Evolutionary conservation across 2,329 filamentous ascomycete genomes (phyloP).

Genomic region (Pleurostoma richardsiae): DNA sequence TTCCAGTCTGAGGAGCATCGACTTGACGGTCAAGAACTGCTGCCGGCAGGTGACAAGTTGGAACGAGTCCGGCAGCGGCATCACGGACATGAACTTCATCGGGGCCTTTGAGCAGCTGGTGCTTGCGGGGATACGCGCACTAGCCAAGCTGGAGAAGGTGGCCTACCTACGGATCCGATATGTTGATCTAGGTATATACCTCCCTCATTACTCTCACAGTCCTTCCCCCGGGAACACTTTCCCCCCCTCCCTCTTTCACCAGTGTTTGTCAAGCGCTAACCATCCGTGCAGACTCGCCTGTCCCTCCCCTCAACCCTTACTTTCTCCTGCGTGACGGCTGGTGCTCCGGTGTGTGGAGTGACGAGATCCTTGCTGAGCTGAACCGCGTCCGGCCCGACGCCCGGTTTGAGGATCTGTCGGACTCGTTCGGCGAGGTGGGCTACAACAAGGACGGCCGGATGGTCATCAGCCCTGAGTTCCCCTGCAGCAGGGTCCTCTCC

Average conservation of each 20-base stretch:
- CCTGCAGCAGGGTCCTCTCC: constrained; percentile 46
- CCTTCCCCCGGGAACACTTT: not conserved
- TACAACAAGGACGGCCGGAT: constrained; percentile 56
- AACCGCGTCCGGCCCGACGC: constrained; percentile 51
- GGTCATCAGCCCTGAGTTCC: constrained; percentile 51
- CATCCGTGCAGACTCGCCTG: constrained; percentile 55
- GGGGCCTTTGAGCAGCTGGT: constrained; percentile 66
- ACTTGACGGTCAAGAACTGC: constrained; percentile 70
- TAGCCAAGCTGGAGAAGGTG: constrained; percentile 54
- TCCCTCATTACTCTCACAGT: not conserved
- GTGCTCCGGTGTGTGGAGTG: constrained; percentile 70
- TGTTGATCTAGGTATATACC: constrained; percentile 59
- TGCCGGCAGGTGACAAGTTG: constrained; percentile 52
- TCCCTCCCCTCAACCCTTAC: constrained; percentile 67
- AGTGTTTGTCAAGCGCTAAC: not conserved
- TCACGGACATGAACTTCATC: constrained; percentile 69
- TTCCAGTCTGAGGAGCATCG: constrained; percentile 57
- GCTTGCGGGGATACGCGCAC: constrained; percentile 54
- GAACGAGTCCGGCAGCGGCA: constrained; percentile 63
- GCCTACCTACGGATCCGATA: constrained; percentile 67
- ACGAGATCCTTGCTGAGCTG: constrained; percentile 58
- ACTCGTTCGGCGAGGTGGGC: constrained; percentile 57
- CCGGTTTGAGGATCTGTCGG: constrained; percentile 56
- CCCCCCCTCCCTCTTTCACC: not conserved
- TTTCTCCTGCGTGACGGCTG: constrained; percentile 57